Evolutionary conservation across 1,139 yeast genomes (phyloP).

Genomic region (Eremothecium gossypii): DNA sequence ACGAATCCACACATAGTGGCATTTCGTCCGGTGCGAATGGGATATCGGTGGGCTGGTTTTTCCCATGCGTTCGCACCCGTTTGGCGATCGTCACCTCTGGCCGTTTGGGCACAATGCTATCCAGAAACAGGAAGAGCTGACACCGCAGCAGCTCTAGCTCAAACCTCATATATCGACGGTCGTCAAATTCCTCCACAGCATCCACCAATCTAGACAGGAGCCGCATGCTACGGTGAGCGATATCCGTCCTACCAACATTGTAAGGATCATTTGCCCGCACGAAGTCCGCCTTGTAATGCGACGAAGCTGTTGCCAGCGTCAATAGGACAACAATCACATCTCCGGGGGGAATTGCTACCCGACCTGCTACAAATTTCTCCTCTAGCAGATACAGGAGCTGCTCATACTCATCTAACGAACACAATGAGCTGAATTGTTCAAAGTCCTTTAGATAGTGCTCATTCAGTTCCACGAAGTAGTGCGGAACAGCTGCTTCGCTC

Average conservation of each 20-base stretch:
- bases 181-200: conserved; percentile 16
- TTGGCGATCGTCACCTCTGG: not conserved
- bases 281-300: conserved; percentile 14
- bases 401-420: conserved; percentile 22
- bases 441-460: conserved; percentile 16
- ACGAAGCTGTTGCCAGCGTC: conserved; percentile 21
- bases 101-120: conserved; percentile 7
- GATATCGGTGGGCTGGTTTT: not conserved
- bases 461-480: conserved; percentile 23
- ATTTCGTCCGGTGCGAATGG: not conserved
- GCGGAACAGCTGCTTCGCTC: conserved; percentile 11
- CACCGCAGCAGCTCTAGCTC: conserved; percentile 25
- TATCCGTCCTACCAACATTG: conserved; percentile 15
- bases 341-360: conserved; percentile 20
- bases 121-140: conserved; percentile 24
- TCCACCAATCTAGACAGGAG: conserved; percentile 14
- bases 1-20: not conserved
- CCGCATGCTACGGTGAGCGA: conserved; percentile 18
- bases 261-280: conserved; percentile 22
- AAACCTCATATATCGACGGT: conserved; percentile 10
- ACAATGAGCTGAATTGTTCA: conserved; percentile 25
- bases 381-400: conserved; percentile 20
- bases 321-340: conserved; percentile 23
- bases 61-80: not conserved
- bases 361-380: conserved; percentile 10